Evolutionary conservation across 2,329 filamentous ascomycete species (phyloP), one percentile per base, ranked within the genome.

Genomic region (Colletotrichum spaethianum): DNA sequence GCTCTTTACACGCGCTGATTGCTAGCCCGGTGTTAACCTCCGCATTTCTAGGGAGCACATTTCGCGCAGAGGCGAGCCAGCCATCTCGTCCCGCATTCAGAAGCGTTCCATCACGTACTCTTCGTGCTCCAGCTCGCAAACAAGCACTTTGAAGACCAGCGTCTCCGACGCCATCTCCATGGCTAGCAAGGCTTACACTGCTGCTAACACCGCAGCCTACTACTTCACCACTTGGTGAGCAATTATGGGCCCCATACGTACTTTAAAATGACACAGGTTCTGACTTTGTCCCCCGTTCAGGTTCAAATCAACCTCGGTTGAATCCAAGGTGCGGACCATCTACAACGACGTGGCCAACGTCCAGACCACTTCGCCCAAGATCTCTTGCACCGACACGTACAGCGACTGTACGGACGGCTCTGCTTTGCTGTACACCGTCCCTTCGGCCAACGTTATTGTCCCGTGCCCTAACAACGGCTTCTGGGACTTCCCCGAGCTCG

Each of bases 381-480:
- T 72, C 65, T 69, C 65, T 16, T 72, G 70, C 70, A 26, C 65
- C 5, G 70, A 72, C 60, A 70, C 59, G 7, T 72, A 72, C 53
- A 50, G 52, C 12, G 70, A 61, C 53, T 72, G 70, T 65, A 46
- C 46, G 11, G 70, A 72, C 53, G 70, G 70, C n/a, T 63, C 57
- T 5, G 70, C 70, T 4, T 36, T 72, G 59, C 70, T 72, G 26
- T 72, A 72, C 65, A 72, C 70, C 31, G 70, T 72, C 38, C 65
- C 70, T 59, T 53, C 46, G 16, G 70, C 57, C 60, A 72, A 72
- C 31, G 70, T 72, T 31, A 72, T 72, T n/a, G 70, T 72, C 1
- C 70, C 70, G 26, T 72, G 70, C 70, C 52, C 70, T 44, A 70
- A 70, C 70, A 72, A 72, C 65, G 70, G 70, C 59, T 72, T 64